Conservation (phyloP, 768 basidiomycete genomes). For the Rhodotorula paludigena region DNA sequence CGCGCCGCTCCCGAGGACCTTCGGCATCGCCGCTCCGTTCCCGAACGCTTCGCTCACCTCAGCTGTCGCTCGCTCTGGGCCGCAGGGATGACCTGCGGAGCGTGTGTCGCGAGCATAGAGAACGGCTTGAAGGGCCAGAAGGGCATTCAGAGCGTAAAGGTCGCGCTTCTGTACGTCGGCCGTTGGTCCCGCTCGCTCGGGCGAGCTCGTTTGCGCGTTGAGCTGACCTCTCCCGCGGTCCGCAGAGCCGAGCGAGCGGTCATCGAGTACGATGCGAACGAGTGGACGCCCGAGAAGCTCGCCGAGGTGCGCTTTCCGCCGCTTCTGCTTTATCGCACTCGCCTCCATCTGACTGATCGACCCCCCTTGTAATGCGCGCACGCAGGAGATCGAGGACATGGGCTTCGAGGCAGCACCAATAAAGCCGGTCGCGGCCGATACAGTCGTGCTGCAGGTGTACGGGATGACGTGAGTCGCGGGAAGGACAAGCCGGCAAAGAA, state of each 20-base stretch:
- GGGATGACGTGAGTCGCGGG: slow-evolving; percentile 66
- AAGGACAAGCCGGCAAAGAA: too few species aligned
- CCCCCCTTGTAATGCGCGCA: not conserved
- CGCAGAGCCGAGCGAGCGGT: slow-evolving; percentile 73
- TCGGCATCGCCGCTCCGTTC: too few species aligned
- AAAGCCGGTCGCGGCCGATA: slow-evolving; percentile 60
- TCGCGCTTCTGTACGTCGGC: slow-evolving; percentile 65
- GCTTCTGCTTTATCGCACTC: too few species aligned
- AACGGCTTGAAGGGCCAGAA: slow-evolving; percentile 70
- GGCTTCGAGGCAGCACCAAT: slow-evolving; percentile 84
- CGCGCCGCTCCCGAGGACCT: not conserved
- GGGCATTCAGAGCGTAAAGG: slow-evolving; percentile 87
- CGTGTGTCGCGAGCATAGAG: slow-evolving; percentile 87
- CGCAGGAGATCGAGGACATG: slow-evolving; percentile 83
- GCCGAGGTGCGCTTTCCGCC: slow-evolving; percentile 63
- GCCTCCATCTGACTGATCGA: slow-evolving; percentile 9
- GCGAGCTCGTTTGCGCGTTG: not conserved
- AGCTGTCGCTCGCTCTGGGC: not conserved
- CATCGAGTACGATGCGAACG: slow-evolving; percentile 75
- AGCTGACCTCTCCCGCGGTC: not conserved
- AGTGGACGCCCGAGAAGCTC: slow-evolving; percentile 78
- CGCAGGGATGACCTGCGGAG: slow-evolving; percentile 55
- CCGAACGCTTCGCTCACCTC: not conserved
- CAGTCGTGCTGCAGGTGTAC: slow-evolving; percentile 69
- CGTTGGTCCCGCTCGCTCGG: not conserved